These are phyloP conservation scores for Aspergillus sclerotioniger DNA, from an alignment of 495 filamentous ascomycete genomes.

Conservation along the genomic window DNA sequence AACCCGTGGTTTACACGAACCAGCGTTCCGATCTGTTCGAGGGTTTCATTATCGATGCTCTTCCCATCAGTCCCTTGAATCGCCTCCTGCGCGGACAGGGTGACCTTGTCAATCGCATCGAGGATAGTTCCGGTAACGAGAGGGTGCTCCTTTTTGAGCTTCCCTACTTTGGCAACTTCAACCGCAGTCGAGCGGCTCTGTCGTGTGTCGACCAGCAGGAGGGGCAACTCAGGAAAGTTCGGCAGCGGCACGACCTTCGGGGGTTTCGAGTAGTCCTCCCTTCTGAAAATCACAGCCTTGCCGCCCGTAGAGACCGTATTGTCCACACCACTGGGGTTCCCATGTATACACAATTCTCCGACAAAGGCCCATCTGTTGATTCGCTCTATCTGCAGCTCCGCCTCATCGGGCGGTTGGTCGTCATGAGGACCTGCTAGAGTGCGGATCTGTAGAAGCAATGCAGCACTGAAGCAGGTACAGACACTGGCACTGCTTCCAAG, in stretches of 20 bases:
- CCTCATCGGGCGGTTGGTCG: slow-evolving; percentile 80
- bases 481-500: slow-evolving; percentile 92
- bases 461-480: slow-evolving; percentile 81
- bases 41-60: slow-evolving; percentile 51
- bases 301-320: slow-evolving; percentile 94
- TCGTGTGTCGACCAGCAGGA: slow-evolving; percentile 84
- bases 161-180: slow-evolving; percentile 83
- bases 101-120: slow-evolving; percentile 79
- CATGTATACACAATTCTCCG: slow-evolving; percentile 94
- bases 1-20: slow-evolving; percentile 92
- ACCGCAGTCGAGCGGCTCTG: slow-evolving; percentile 76
- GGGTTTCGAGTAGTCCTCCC: slow-evolving; percentile 72
- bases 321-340: slow-evolving; percentile 93
- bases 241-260: slow-evolving; percentile 73
- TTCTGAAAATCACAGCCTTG: slow-evolving; percentile 87
- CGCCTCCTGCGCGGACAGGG: slow-evolving; percentile 66
- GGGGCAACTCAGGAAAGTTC: slow-evolving; percentile 85
- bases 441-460: slow-evolving; percentile 82
- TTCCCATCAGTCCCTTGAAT: slow-evolving; percentile 65
- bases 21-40: slow-evolving; percentile 75
- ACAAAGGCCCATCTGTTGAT: slow-evolving; percentile 98
- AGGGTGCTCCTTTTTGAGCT: slow-evolving; percentile 65
- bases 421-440: slow-evolving; percentile 84
- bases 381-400: slow-evolving; percentile 79
- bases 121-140: slow-evolving; percentile 74